phyloP scores from a whole-genome alignment of 2,329 filamentous ascomycete species.

The Elsinoe batatas region DNA sequence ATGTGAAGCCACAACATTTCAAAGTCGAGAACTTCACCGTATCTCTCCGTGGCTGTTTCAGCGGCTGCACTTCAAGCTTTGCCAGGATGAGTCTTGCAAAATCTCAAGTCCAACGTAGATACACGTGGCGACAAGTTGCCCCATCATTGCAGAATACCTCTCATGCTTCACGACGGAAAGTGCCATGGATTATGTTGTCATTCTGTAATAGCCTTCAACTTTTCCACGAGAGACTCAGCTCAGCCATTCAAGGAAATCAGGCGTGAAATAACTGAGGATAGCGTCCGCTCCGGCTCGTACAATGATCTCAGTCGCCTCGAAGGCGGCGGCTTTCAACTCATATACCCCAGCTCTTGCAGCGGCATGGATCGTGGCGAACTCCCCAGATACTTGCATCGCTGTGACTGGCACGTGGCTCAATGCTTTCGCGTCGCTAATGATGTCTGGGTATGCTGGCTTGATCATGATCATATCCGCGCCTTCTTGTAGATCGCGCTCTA shows the following conservation, averaged over 20 bases:
- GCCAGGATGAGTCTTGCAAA: no score
- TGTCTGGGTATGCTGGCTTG: conserved; percentile 95
- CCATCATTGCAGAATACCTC: no score
- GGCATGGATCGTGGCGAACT: conserved; percentile 96
- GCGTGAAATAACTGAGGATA: conserved; percentile 88
- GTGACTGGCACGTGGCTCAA: conserved; percentile 85
- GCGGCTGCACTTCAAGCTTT: no score
- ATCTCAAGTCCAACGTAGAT: no score
- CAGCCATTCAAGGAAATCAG: conserved; percentile 60
- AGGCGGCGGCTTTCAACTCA: conserved; percentile 86
- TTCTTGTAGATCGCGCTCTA: conserved; percentile 79
- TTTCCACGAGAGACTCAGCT: no score
- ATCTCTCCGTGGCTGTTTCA: no score
- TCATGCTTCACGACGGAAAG: no score
- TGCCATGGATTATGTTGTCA: no score
- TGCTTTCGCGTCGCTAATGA: conserved; percentile 95
- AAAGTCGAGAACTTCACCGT: no score
- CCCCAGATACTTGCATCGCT: conserved; percentile 93
- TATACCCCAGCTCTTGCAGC: conserved; percentile 94
- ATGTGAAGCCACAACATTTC: no score
- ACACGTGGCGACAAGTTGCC: no score
- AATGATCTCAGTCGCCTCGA: conserved; percentile 89
- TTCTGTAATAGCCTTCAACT: no score
- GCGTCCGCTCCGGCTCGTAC: conserved; percentile 87
- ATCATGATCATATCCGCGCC: conserved; percentile 99